These are phyloP conservation scores for Rasamsonia emersonii DNA, from an alignment of 2,329 filamentous ascomycete genomes.

Conservation along the genomic window DNA sequence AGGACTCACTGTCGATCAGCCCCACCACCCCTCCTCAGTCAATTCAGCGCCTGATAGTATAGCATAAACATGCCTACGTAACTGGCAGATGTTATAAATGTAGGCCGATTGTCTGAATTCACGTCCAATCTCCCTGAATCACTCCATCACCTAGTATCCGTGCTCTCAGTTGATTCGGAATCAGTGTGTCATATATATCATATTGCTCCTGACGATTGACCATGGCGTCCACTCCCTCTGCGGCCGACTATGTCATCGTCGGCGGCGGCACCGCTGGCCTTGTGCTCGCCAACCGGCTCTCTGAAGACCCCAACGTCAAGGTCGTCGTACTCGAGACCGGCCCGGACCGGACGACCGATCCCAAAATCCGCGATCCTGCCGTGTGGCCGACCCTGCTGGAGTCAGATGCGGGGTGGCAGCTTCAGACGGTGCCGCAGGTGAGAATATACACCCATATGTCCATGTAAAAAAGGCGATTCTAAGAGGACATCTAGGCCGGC, in stretches of 20 bases:
- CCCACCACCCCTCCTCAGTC: too few species aligned
- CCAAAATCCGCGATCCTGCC: slow-evolving; percentile 7
- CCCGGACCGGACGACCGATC: slow-evolving; percentile 8
- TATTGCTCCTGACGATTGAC: too few species aligned
- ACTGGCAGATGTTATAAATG: too few species aligned
- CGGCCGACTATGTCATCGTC: slow-evolving; percentile 7
- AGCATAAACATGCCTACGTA: too few species aligned
- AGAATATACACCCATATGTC: neutral
- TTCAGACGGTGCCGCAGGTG: slow-evolving; percentile 8
- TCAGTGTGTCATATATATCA: too few species aligned
- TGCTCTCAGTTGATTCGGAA: too few species aligned
- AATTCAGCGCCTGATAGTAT: too few species aligned
- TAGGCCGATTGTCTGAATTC: too few species aligned
- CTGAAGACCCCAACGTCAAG: slow-evolving; percentile 5
- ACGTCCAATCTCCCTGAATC: too few species aligned
- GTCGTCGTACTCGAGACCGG: slow-evolving; percentile 12
- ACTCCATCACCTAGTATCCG: too few species aligned
- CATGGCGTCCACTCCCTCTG: too few species aligned
- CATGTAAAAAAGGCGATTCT: neutral
- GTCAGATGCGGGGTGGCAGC: slow-evolving; percentile 8
- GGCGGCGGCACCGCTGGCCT: slow-evolving; percentile 10
- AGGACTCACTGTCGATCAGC: too few species aligned
- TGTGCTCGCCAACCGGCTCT: slow-evolving; percentile 7
- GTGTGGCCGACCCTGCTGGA: slow-evolving; percentile 5
- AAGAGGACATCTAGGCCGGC: slow-evolving; percentile 3